Percentiles rank a stretch among this genome's conserved stretches.
These are phyloP conservation scores for Dendrobium chrysotoxum DNA, from an alignment of 106 monocot genomes.

Conservation along the genomic window DNA sequence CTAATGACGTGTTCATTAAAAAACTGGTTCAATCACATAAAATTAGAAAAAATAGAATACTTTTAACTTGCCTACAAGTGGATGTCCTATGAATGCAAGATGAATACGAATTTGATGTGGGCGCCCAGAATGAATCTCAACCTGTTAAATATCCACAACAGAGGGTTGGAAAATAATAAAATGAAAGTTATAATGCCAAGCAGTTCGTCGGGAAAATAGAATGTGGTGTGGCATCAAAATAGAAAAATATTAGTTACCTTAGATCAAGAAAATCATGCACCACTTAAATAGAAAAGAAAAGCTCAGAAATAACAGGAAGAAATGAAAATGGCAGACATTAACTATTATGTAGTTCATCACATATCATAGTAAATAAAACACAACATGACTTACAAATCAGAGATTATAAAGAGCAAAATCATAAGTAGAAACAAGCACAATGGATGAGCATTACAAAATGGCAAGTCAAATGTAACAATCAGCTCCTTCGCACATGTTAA, in stretches of 20 bases:
- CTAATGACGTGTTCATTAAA: neutral
- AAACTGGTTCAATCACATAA: neutral
- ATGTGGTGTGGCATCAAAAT: conserved; percentile 1
- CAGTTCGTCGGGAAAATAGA: neutral
- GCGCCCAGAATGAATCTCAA: conserved; percentile 84
- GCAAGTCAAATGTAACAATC: neutral
- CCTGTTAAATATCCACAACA: conserved; percentile 31
- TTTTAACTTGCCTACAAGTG: conserved; percentile 56
- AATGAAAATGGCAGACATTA: neutral
- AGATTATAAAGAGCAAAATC: neutral
- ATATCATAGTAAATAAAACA: neutral
- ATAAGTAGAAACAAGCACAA: neutral
- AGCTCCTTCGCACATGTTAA: neutral
- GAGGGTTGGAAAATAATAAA: neutral
- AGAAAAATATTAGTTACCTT: neutral
- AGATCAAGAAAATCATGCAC: neutral
- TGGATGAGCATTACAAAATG: neutral
- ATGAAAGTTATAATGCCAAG: neutral
- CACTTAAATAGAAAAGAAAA: neutral
- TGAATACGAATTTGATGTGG: conserved; percentile 98
- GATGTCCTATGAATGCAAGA: conserved; percentile 82
- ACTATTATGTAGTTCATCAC: neutral
- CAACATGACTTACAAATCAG: neutral
- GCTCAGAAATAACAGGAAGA: neutral
- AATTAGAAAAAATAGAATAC: neutral